Conservation (phyloP, 495 filamentous ascomycete genomes). For the Sporormia fimetaria region DNA sequence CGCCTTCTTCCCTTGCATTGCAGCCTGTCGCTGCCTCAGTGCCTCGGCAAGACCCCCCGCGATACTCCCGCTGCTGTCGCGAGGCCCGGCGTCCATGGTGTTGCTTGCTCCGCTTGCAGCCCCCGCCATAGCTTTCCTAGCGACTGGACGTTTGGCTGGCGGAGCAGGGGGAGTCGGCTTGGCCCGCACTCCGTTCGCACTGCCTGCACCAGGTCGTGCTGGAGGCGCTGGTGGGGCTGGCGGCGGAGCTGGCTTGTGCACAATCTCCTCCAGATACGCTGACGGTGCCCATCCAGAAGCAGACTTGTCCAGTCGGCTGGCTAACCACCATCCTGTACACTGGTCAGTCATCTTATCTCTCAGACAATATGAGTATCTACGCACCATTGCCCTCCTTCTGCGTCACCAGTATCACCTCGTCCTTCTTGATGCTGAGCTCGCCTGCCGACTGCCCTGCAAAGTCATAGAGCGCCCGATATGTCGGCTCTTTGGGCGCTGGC, state of each 20-base stretch:
- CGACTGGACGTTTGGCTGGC: constrained; percentile 72
- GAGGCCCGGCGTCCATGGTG: constrained; percentile 42
- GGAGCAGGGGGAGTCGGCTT: constrained; percentile 74
- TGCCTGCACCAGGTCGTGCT: constrained; percentile 27
- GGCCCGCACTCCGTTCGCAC: constrained; percentile 41
- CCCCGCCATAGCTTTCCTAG: constrained; percentile 52
- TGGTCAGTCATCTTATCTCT: constrained; percentile 5
- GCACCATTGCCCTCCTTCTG: constrained; percentile 86
- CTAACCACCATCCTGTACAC: constrained; percentile 81
- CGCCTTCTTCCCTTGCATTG: constrained; percentile 48
- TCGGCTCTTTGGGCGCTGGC: constrained; percentile 57
- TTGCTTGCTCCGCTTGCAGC: constrained; percentile 54
- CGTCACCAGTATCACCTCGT: constrained; percentile 72
- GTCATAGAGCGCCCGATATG: constrained; percentile 75
- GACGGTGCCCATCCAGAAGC: constrained; percentile 87
- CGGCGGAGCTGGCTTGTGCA: constrained; percentile 26
- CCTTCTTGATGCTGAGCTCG: constrained; percentile 64
- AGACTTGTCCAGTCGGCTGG: constrained; percentile 49
- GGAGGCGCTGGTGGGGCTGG: constrained; percentile 34
- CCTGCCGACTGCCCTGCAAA: constrained; percentile 69
- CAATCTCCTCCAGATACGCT: constrained; percentile 79
- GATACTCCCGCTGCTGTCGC: constrained; percentile 48
- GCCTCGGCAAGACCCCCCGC: constrained; percentile 81
- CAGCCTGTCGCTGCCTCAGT: constrained; percentile 58
- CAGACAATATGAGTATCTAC: constrained; percentile 26